phyloP scores from a whole-genome alignment of 2,329 filamentous ascomycete genomes.

The Sarocladium brachiariae region DNA sequence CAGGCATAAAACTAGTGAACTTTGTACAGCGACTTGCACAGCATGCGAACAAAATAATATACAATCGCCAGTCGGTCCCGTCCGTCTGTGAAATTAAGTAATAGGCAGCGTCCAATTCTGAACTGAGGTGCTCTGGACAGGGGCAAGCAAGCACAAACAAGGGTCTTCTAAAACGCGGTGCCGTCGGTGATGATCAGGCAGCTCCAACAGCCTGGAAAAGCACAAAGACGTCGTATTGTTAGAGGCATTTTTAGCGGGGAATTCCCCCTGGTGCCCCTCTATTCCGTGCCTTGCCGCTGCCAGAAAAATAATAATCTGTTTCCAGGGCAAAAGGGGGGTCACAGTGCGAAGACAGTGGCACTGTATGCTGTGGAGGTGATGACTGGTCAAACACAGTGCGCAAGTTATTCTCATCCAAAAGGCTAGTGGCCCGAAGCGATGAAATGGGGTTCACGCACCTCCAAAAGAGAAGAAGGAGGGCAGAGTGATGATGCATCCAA shows the following conservation, averaged over 20 bases:
- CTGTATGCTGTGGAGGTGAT: neutral
- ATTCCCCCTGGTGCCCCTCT: neutral
- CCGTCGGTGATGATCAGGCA: neutral
- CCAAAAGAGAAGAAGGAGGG: no score
- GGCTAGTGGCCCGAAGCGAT: no score
- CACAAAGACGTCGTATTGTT: neutral
- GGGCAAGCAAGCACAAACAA: neutral
- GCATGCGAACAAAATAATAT: neutral
- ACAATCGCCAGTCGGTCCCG: no score
- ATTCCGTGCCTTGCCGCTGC: conserved; percentile 5
- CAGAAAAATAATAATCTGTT: conserved; percentile 3
- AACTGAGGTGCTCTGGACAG: neutral
- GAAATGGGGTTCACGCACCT: neutral
- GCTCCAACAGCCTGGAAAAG: conserved; percentile 1
- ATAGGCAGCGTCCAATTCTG: no score
- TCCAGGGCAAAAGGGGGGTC: conserved; percentile 7
- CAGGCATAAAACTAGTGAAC: no score
- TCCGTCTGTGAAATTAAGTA: no score
- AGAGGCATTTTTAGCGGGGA: conserved; percentile 4
- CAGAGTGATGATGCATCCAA: no score
- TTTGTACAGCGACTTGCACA: neutral
- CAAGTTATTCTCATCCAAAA: no score
- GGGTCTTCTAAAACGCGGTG: neutral
- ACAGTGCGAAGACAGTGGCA: neutral
- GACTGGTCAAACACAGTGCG: neutral